Base-by-base conservation (phyloP, 768 basidiomycete species). In the Termitomyces sp. region DNA sequence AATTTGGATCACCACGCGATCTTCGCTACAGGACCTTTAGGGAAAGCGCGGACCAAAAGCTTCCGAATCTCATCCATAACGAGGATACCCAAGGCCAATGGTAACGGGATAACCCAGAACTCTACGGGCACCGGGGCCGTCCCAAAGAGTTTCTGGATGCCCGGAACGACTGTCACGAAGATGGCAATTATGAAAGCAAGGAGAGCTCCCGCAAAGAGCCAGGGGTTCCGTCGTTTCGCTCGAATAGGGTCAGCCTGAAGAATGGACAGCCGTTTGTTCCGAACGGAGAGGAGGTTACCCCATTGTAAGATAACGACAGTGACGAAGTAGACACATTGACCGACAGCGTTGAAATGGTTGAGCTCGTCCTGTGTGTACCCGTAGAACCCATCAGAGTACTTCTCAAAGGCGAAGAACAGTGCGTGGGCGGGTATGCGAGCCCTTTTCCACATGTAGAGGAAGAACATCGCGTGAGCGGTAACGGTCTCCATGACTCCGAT, bases 101-200 rank as follows among this genome's bases (percentile, higher is more conserved):
- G 69, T 53, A 80, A 75, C 2, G 80, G 79, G 25, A 77, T 67
- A 14, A 76, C 70, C 80, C 80, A 81, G 64, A 78, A 81, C 73
- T 74, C 77, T 2, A 69, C 63, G 1, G 76, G 78, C 25, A 80
- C 79, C 7, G 75, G 73, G 1, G 73, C 63, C 4, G 78, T 81
- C 2, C 32, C 35, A 50, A 81, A 81, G 21, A 80, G 75, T 0
- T 43, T 25, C 52, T 79, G 75, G 17, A 81, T 59, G 1, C 78
- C 78, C 5, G 64, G 69, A 1, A 78, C 80, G 35, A 81, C 69
- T 1, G 80, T 60, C 0, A 77, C 77, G 53, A 81, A 72, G 25
- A 81, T 63, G 14, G 70, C 71, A 14, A 79, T 80, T 1, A 65
- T 68, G 56, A 69, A 41, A 72, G 66, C 23, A 1, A 70, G 69